Evolutionary conservation across 768 basidiomycete species (phyloP), one percentile per base, ranked within the genome.

Genomic region (Termitomyces sp.): DNA sequence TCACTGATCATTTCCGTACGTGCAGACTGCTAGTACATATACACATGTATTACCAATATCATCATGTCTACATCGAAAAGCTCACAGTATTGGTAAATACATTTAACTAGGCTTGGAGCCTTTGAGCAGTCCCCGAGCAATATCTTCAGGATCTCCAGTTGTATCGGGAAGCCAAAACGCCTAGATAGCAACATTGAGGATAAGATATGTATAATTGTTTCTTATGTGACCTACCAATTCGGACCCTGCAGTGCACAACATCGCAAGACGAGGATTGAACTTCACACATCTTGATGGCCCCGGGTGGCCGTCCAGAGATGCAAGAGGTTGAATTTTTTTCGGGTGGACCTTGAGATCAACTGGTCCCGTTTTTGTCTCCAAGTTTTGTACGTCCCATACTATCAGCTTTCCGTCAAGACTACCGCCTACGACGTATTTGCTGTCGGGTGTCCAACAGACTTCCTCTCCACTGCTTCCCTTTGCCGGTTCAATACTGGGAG

Each of bases 361-460:
- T 2, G 79, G 71, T 7, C 83, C 86, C 4, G 76, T 67, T 58
- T 77, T 74, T 57, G 74, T 39, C 32, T 83, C 84, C 56, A 91
- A 70, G 62, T 79, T 80, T 63, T 89, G 80, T 39, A 91, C 76
- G 65, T 98, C 95, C 95, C 95, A 99, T 20, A 96, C 74, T 47
- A 81, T 71, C n/a, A 98, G 76, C 64, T 82, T 85, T 45, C 97
- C 97, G 67, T 95, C 87, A 32, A 90, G 79, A 67, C 87, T 88
- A 53, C 97, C 97, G 22, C 91, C 82, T 5, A 97, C 71, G 43
- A 98, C 80, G 65, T 82, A 99, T 70, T 91, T 91, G 71, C 93
- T 94, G 70, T 99, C 96, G 0, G 93, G 91, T 3, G 92, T 95
- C 93, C 93, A 98, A 12, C 83, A 82, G 4, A 95, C 89, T 74